Evolutionary conservation across 371 early-diverging fungal species (phyloP).

Genomic region (Lichtheimia ramosa): DNA sequence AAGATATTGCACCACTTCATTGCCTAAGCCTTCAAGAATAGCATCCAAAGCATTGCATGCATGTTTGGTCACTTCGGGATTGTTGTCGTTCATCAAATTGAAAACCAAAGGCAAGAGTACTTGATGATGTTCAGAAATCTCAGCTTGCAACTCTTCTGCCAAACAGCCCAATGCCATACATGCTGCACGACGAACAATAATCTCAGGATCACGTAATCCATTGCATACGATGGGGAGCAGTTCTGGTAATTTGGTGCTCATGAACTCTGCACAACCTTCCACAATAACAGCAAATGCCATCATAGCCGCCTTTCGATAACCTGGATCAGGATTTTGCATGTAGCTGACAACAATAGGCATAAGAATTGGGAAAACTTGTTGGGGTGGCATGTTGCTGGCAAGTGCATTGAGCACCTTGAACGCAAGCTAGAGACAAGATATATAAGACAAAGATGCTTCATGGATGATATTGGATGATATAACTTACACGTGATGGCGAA

Average conservation of each 20-base stretch:
- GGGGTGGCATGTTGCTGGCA: constrained; percentile 81
- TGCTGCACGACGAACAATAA: constrained; percentile 80
- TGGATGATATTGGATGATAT: background rate
- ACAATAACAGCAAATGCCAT: constrained; percentile 83
- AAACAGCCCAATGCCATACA: constrained; percentile 86
- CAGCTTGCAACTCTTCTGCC: constrained; percentile 79
- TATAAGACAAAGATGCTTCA: background rate
- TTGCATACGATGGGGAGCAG: constrained; percentile 71
- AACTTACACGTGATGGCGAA: constrained; percentile 71
- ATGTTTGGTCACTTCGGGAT: constrained; percentile 71
- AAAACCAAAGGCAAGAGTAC: constrained; percentile 82
- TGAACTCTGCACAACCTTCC: constrained; percentile 87
- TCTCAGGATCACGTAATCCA: constrained; percentile 80
- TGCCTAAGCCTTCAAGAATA: constrained; percentile 81
- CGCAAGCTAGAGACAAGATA: constrained; percentile 37
- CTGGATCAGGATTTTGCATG: constrained; percentile 73
- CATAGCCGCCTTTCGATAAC: constrained; percentile 85
- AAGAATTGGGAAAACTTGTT: constrained; percentile 82
- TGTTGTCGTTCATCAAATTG: constrained; percentile 74
- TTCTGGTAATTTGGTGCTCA: constrained; percentile 72
- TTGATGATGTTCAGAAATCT: constrained; percentile 78
- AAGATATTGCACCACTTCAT: constrained; percentile 78
- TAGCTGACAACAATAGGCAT: constrained; percentile 70
- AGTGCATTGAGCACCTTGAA: constrained; percentile 76
- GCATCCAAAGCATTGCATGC: constrained; percentile 87